Evolutionary conservation across 768 basidiomycete species (phyloP).

Genomic region (Suillus paluster): DNA sequence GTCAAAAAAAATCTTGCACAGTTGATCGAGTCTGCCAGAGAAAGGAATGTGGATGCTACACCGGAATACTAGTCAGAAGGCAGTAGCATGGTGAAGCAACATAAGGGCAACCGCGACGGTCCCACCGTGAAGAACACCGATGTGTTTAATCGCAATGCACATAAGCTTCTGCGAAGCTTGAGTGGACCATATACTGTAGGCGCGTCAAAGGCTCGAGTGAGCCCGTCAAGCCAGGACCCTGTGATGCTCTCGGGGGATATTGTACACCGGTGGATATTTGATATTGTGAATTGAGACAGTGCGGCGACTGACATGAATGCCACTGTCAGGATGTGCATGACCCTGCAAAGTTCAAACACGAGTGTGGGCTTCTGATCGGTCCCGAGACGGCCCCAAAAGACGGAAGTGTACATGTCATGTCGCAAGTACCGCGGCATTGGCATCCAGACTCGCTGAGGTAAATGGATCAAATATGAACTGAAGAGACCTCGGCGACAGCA

Average conservation of each 20-base stretch:
- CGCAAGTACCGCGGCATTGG: slow-evolving; percentile 86
- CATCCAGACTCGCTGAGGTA: slow-evolving; percentile 84
- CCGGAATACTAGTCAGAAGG: background rate
- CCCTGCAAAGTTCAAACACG: slow-evolving; percentile 95
- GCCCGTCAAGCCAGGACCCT: slow-evolving; percentile 80
- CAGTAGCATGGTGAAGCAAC: background rate
- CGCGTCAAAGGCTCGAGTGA: slow-evolving; percentile 57
- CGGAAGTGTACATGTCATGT: slow-evolving; percentile 80
- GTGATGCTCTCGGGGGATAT: slow-evolving; percentile 91
- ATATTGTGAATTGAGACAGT: slow-evolving; percentile 22
- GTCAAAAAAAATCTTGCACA: too few species aligned
- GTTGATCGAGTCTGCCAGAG: too few species aligned
- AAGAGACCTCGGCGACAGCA: slow-evolving; percentile 65
- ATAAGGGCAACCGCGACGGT: background rate
- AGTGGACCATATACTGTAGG: too few species aligned
- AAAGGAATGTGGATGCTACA: too few species aligned
- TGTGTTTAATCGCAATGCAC: too few species aligned
- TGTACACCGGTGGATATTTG: slow-evolving; percentile 89
- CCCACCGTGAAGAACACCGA: background rate
- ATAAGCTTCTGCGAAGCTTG: background rate
- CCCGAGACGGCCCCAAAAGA: slow-evolving; percentile 81
- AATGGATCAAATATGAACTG: slow-evolving; percentile 19
- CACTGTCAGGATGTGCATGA: slow-evolving; percentile 62
- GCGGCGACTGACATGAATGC: slow-evolving; percentile 22
- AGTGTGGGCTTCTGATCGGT: slow-evolving; percentile 90